Conservation (phyloP, 2,329 filamentous ascomycete genomes). For the Dendrostoma leiphaemia region DNA sequence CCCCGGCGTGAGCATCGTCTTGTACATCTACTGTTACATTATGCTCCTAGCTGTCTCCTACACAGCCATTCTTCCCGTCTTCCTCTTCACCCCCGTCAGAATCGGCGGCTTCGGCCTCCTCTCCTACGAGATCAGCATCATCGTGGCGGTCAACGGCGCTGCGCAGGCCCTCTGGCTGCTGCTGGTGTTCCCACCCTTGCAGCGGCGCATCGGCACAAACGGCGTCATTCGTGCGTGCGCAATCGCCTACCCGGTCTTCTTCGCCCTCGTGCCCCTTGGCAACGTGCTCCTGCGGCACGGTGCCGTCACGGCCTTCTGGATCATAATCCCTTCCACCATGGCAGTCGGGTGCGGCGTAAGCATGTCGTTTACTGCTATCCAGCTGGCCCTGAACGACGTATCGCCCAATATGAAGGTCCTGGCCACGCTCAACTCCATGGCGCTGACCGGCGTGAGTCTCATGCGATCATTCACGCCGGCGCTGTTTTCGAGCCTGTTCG, state of each 20-base stretch:
- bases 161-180: slow-evolving; percentile 72
- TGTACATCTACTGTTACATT: slow-evolving; percentile 64
- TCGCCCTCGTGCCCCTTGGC: slow-evolving; percentile 50
- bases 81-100: slow-evolving; percentile 60
- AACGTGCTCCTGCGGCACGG: slow-evolving; percentile 54
- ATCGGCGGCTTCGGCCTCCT: slow-evolving; percentile 67
- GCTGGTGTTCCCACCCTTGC: slow-evolving; percentile 65
- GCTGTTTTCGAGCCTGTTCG: slow-evolving; percentile 65
- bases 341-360: slow-evolving; percentile 60
- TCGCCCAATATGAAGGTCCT: slow-evolving; percentile 62
- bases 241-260: slow-evolving; percentile 61
- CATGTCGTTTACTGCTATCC: slow-evolving; percentile 69
- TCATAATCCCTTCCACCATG: slow-evolving; percentile 40
- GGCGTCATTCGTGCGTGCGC: slow-evolving; percentile 60
- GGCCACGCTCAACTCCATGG: slow-evolving; percentile 69
- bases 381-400: slow-evolving; percentile 74
- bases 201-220: slow-evolving; percentile 64
- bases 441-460: slow-evolving; percentile 59
- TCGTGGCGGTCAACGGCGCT: slow-evolving; percentile 63
- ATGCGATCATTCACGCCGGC: slow-evolving; percentile 67
- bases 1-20: slow-evolving; percentile 64
- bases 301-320: slow-evolving; percentile 54
- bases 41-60: slow-evolving; percentile 70
- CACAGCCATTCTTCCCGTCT: slow-evolving; percentile 68
- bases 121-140: slow-evolving; percentile 61